Percentiles rank a stretch among this genome's conserved stretches.
These are phyloP conservation scores for Erysimum cheiri DNA, from an alignment of 441 rosid species.

Conservation along the genomic window DNA sequence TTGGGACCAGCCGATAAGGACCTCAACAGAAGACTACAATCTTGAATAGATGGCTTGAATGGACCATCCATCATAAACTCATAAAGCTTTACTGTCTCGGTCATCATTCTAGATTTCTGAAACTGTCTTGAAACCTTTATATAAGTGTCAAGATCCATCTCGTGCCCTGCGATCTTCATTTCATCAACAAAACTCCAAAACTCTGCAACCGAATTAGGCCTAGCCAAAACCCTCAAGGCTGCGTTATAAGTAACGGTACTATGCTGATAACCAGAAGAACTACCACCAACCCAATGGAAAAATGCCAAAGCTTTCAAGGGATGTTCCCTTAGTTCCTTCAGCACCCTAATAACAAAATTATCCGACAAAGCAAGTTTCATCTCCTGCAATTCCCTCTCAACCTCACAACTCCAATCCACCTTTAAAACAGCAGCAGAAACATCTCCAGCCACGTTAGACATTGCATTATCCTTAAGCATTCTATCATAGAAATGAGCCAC, in stretches of 20 bases:
- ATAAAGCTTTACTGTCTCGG: slow-evolving; percentile 78
- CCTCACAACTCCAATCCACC: slow-evolving; percentile 57
- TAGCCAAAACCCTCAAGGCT: slow-evolving; percentile 62
- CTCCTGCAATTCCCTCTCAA: slow-evolving; percentile 62
- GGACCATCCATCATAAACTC: slow-evolving; percentile 92
- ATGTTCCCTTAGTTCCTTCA: slow-evolving; percentile 63
- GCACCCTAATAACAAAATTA: slow-evolving; percentile 67
- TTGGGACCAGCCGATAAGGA: slow-evolving; percentile 55
- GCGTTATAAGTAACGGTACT: slow-evolving; percentile 67
- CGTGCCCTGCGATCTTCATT: slow-evolving; percentile 67
- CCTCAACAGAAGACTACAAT: slow-evolving; percentile 67
- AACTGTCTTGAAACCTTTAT: slow-evolving; percentile 78
- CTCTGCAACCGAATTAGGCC: slow-evolving; percentile 62
- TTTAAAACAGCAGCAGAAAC: slow-evolving; percentile 50
- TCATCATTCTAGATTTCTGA: slow-evolving; percentile 70
- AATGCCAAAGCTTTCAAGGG: slow-evolving; percentile 67
- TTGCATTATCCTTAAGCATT: slow-evolving; percentile 71
- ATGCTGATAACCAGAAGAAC: slow-evolving; percentile 53
- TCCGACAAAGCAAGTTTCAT: slow-evolving; percentile 60
- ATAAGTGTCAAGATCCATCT: slow-evolving; percentile 77
- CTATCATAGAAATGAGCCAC: slow-evolving; percentile 67
- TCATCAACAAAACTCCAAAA: slow-evolving; percentile 73
- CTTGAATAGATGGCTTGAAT: slow-evolving; percentile 72
- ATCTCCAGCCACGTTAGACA: slow-evolving; percentile 48
- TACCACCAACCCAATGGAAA: slow-evolving; percentile 64